Evolutionary conservation across 306 rosid species (phyloP).

Genomic region (Cucurbita ficifolia): DNA sequence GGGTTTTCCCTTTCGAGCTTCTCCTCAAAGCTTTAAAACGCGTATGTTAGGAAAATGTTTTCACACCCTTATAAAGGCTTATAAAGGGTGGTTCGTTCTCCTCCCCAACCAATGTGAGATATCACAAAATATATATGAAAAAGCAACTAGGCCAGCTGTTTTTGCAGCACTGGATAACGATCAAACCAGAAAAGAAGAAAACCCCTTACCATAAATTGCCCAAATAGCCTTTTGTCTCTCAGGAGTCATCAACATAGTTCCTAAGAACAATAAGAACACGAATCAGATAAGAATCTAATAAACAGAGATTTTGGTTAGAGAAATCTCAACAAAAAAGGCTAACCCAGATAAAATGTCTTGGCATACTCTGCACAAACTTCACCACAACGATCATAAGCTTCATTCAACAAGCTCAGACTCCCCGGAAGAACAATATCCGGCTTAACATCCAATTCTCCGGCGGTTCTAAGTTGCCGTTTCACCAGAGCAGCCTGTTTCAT

Average conservation of each 20-base stretch:
- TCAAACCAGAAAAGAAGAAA: background rate
- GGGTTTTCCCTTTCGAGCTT: too few species aligned
- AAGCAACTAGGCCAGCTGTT: background rate
- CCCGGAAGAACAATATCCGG: conserved; percentile 51
- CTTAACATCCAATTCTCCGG: conserved; percentile 33
- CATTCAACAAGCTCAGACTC: conserved; percentile 40
- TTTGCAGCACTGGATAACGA: background rate
- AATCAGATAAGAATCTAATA: conserved; percentile 4
- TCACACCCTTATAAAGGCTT: too few species aligned
- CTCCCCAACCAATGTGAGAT: too few species aligned
- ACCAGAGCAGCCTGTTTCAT: conserved; percentile 61
- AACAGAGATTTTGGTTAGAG: background rate
- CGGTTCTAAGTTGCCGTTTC: conserved; percentile 36
- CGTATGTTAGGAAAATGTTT: too few species aligned
- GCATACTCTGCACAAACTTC: conserved; percentile 96
- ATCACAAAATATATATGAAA: background rate
- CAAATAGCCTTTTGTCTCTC: conserved; percentile 72
- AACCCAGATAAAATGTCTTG: conserved; percentile 82
- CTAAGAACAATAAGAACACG: conserved; percentile 17
- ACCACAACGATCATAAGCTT: conserved; percentile 73
- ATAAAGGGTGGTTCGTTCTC: too few species aligned
- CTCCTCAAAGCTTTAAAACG: too few species aligned
- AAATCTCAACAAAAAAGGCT: background rate
- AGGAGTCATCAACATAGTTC: conserved; percentile 76
- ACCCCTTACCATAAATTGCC: conserved; percentile 78